Conservation (phyloP, 2,329 filamentous ascomycete genomes). For the Periconia digitata region DNA sequence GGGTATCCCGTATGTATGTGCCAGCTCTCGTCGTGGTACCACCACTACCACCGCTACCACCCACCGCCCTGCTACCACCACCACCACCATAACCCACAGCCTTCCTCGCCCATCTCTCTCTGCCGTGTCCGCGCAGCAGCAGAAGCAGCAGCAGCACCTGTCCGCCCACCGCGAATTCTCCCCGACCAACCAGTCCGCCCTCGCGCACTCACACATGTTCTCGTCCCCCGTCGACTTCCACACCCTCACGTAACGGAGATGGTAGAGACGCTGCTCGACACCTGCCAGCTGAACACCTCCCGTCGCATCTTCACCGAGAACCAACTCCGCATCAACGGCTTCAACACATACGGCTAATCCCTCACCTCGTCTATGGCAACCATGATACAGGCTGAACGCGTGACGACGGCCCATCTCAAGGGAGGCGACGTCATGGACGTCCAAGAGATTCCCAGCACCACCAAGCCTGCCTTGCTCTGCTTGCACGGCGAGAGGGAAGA, state of each 20-base stretch:
- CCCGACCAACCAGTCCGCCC: conserved; percentile 20
- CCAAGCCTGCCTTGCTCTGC: conserved; percentile 51
- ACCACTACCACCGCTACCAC: conserved; percentile 34
- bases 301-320: conserved; percentile 44
- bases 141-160: not conserved
- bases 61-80: conserved; percentile 13
- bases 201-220: conserved; percentile 15
- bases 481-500: conserved; percentile 73
- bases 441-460: conserved; percentile 33
- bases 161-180: not conserved
- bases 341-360: conserved; percentile 45
- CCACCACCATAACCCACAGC: conserved; percentile 1
- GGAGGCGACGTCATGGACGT: conserved; percentile 36
- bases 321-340: conserved; percentile 46
- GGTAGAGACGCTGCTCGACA: conserved; percentile 34
- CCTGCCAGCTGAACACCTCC: conserved; percentile 40
- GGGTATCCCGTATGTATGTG: conserved; percentile 32
- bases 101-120: conserved; percentile 19
- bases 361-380: conserved; percentile 39
- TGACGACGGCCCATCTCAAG: conserved; percentile 34
- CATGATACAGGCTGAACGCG: conserved; percentile 39
- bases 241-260: conserved; percentile 36
- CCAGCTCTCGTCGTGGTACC: conserved; percentile 32
- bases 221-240: not conserved
- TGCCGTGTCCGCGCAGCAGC: not conserved